A percentile compares a stretch with the other conserved stretches of the same genome.
These are phyloP conservation scores for Castanopsis chinensis DNA, from an alignment of 306 rosid genomes.

Conservation along the genomic window DNA sequence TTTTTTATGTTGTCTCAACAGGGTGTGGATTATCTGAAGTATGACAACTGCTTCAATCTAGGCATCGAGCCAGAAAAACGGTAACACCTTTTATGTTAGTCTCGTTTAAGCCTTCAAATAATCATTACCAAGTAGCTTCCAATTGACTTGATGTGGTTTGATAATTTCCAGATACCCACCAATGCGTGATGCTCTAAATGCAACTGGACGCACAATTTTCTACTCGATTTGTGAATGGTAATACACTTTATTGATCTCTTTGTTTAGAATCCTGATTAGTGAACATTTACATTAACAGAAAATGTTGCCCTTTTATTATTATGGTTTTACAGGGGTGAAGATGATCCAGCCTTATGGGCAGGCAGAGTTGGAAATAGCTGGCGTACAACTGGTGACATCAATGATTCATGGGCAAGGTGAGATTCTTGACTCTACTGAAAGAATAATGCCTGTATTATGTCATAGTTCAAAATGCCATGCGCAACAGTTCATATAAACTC, in stretches of 20 bases:
- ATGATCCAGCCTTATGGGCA: conserved; percentile 97
- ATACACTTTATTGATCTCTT: conserved; percentile 19
- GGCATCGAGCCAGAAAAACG: conserved; percentile 75
- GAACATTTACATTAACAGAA: conserved; percentile 9
- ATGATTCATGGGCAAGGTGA: conserved; percentile 95
- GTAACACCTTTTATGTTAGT: conserved; percentile 43
- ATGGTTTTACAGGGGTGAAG: conserved; percentile 68
- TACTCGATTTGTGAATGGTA: conserved; percentile 95
- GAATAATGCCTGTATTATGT: conserved; percentile 9
- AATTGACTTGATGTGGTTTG: conserved; percentile 31
- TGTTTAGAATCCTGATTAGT: conserved; percentile 18
- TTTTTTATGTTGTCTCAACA: conserved; percentile 33
- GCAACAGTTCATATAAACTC: too few relatives aligned
- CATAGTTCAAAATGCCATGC: neutral
- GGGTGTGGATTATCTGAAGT: conserved; percentile 93
- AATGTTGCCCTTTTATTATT: conserved; percentile 1
- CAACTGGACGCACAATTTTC: conserved; percentile 62
- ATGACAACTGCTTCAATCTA: conserved; percentile 89
- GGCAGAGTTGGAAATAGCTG: conserved; percentile 89
- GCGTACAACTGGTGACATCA: conserved; percentile 95
- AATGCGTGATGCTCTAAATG: conserved; percentile 88
- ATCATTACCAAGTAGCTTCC: conserved; percentile 9
- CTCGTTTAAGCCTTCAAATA: conserved; percentile 12
- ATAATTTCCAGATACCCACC: conserved; percentile 79
- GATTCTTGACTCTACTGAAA: conserved; percentile 26